Evolutionary conservation across 148 eudicot species (phyloP).

Genomic region (Agrostemma githago): DNA sequence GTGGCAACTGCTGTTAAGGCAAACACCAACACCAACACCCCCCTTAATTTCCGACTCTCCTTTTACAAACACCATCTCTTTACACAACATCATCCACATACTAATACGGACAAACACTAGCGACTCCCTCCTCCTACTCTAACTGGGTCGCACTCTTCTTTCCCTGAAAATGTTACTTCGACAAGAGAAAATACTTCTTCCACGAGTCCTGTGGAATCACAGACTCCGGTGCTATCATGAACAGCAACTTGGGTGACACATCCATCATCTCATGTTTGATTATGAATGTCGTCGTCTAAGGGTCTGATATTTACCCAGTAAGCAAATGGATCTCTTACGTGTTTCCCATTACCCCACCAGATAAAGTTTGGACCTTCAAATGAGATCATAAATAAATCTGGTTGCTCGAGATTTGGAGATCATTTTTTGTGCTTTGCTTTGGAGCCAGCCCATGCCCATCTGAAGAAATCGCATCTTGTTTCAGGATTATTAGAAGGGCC

Average conservation of each 20-base stretch:
- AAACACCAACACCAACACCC: too few relatives aligned
- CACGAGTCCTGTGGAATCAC: not conserved
- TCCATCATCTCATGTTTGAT: not conserved
- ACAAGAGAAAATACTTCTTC: not conserved
- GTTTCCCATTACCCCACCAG: too few relatives aligned
- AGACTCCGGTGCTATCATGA: not conserved
- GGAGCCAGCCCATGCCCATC: slow-evolving; percentile 91
- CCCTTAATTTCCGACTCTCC: too few relatives aligned
- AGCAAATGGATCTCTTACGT: not conserved
- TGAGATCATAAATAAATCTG: too few relatives aligned
- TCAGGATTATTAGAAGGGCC: slow-evolving; percentile 97
- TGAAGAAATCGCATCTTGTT: slow-evolving; percentile 86
- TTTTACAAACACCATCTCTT: not conserved
- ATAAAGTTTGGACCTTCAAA: too few relatives aligned
- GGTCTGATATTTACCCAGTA: not conserved
- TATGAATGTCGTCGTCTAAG: too few relatives aligned
- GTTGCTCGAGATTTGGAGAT: not conserved
- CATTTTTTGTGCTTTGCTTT: slow-evolving; percentile 41
- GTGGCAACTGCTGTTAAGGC: too few relatives aligned
- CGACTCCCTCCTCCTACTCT: too few relatives aligned
- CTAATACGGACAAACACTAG: not conserved
- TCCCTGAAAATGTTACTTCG: not conserved
- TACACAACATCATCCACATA: not conserved
- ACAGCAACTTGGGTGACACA: not conserved
- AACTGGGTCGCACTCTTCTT: too few relatives aligned